Evolutionary conservation across 345 rosid genomes (phyloP).

Genomic region (Rhizophora apiculata): DNA sequence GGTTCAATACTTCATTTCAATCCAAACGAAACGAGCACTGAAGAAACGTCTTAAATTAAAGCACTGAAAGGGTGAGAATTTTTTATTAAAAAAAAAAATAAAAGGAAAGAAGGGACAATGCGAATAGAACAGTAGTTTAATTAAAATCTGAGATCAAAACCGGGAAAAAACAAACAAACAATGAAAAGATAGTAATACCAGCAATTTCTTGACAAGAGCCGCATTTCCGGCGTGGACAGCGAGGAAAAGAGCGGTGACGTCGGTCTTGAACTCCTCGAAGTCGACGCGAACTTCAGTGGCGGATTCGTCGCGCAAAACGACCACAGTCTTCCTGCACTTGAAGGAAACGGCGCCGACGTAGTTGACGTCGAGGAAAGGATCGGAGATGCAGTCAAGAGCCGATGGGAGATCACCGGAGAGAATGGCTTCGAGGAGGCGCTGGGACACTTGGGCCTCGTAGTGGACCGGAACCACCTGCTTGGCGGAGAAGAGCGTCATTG

Average conservation of each 20-base stretch:
- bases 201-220: conserved; percentile 67
- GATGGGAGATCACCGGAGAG: conserved; percentile 62
- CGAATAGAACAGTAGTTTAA: conserved; percentile 9
- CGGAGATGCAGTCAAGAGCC: conserved; percentile 56
- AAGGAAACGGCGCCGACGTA: conserved; percentile 76
- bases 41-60: neutral
- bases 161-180: neutral
- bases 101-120: neutral
- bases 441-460: too few relatives aligned
- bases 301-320: conserved; percentile 59
- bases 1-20: neutral
- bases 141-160: neutral
- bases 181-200: conserved; percentile 44
- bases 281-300: conserved; percentile 59
- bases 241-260: conserved; percentile 86
- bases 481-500: conserved; percentile 59
- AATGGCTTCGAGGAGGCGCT: conserved; percentile 63
- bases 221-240: conserved; percentile 79
- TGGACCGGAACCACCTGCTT: too few relatives aligned
- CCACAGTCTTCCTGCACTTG: conserved; percentile 63
- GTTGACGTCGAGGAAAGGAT: conserved; percentile 81
- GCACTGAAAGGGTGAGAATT: neutral
- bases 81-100: neutral
- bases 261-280: conserved; percentile 84
- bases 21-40: too few relatives aligned